Base-by-base conservation (phyloP, 1,284 basidiomycete genomes). In the Fomitiporia mediterranea region DNA sequence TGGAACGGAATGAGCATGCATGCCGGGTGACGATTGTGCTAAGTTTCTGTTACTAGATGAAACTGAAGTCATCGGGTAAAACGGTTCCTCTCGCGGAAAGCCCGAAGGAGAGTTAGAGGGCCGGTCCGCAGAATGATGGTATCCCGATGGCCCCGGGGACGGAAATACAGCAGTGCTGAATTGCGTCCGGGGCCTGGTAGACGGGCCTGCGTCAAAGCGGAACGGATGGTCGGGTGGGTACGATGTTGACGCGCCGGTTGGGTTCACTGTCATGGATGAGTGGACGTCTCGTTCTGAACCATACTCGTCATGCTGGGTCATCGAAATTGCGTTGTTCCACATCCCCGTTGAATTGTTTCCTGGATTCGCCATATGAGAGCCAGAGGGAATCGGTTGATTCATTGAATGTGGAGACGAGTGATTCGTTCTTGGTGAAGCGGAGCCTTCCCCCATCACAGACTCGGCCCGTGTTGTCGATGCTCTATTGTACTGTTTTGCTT, bases 401-500 rank as follows among this genome's bases (percentile, higher is more conserved):
- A 32, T 21, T 19, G 57, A 55, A 19, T 50, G 57, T 23, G 57
- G 57, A 23, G 57, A 58, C 3, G 57, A 58, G 19, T 38, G 19
- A 19, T 21, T 54, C 15, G 57, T 58, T n/a, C 32, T 39, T 7
- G 57, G 57, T 25, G 57, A 58, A 8, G 51, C 76, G 66, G 72
- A 71, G 6, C 70, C 71, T 53, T 72, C 71, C n/a, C 64, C 68
- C 52, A 68, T 69, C 60, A 69, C 64, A 30, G 69, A 61, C n/a
- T 55, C 69, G 72, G 60, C 62, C 72, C 59, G 56, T 67, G 59
- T 51, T 55, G 55, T 28, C 63, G 58, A 27, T 55, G 53, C 44
- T 3, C 62, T 6, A 44, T 78, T 74, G 38, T 68, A 70, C 5
- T 64, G 34, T 64, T 82, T 88, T 46, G 84, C 82, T 65, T 82